These are phyloP conservation scores for Phytopythium mirpurense DNA, from an alignment of 352 stramenopile species.

Conservation along the genomic window DNA sequence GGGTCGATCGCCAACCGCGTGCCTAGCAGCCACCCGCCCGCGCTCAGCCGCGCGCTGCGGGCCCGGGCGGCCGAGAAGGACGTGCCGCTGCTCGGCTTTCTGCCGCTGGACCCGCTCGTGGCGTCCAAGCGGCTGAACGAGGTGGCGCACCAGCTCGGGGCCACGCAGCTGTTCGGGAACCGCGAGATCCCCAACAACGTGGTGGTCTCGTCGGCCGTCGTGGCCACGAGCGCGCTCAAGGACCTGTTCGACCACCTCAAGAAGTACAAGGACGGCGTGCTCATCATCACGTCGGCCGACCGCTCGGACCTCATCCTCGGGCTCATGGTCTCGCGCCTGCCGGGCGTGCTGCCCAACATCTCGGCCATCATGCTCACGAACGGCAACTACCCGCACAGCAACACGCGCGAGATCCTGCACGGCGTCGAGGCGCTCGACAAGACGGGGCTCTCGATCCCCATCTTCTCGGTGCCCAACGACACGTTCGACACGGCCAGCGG, in stretches of 20 bases:
- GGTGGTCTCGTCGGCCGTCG: constrained; percentile 56
- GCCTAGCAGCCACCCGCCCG: constrained; percentile 23
- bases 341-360: constrained; percentile 60
- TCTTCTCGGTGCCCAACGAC: constrained; percentile 60
- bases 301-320: constrained; percentile 70
- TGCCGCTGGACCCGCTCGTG: constrained; percentile 66
- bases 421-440: constrained; percentile 65
- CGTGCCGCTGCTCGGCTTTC: constrained; percentile 57
- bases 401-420: constrained; percentile 66
- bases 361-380: constrained; percentile 74
- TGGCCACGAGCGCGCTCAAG: constrained; percentile 64
- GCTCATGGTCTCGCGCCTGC: constrained; percentile 59
- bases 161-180: constrained; percentile 56
- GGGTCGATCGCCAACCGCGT: constrained; percentile 77
- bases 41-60: constrained; percentile 28
- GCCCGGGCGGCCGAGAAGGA: constrained; percentile 28
- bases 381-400: constrained; percentile 66
- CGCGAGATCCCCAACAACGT: constrained; percentile 65
- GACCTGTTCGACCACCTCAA: constrained; percentile 75
- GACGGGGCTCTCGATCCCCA: constrained; percentile 63
- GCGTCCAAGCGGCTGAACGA: constrained; percentile 75
- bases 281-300: constrained; percentile 76
- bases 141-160: constrained; percentile 57
- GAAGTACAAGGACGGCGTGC: constrained; percentile 66
- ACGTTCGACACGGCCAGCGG: constrained; percentile 57